A percentile compares a stretch with the other conserved stretches of the same genome.
Conservation (phyloP, 345 rosid species). For the Lumnitzera racemosa region DNA sequence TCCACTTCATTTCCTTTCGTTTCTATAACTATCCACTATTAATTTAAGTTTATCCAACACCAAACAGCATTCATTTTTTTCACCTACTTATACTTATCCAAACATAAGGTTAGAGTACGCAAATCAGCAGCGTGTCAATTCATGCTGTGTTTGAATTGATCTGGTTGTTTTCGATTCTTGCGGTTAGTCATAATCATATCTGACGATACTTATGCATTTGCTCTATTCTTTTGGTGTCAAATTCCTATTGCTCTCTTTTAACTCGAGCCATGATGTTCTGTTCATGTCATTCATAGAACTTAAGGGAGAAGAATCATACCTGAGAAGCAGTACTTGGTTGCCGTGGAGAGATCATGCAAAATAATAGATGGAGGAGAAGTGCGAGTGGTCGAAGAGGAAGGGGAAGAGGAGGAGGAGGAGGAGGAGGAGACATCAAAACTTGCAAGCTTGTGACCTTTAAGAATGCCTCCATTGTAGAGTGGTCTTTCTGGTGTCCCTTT, state of each 20-base stretch:
- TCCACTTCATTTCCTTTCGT: no score
- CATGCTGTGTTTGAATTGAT: no score
- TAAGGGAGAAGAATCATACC: constrained; percentile 26
- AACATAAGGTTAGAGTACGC: no score
- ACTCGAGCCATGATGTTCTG: background rate
- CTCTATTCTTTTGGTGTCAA: background rate
- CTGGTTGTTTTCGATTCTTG: no score
- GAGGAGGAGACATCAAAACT: constrained; percentile 14
- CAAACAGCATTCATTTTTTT: no score
- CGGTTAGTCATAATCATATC: no score
- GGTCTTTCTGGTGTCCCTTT: constrained; percentile 48
- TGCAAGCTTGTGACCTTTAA: constrained; percentile 14
- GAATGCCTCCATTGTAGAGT: constrained; percentile 70
- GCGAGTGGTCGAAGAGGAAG: constrained; percentile 3
- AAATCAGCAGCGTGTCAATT: no score
- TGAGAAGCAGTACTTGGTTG: constrained; percentile 64
- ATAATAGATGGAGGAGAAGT: constrained; percentile 31
- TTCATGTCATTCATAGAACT: background rate
- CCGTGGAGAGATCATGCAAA: constrained; percentile 41
- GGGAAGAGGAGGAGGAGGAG: constrained; percentile 11
- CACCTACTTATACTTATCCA: no score
- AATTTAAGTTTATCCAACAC: no score
- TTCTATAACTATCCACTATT: no score
- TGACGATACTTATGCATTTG: no score
- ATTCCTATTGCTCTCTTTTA: background rate